Percentiles rank a stretch among this genome's conserved stretches.
phyloP scores from a whole-genome alignment of 192 early-diverging fungal genomes.

The Coemansia sp. region DNA sequence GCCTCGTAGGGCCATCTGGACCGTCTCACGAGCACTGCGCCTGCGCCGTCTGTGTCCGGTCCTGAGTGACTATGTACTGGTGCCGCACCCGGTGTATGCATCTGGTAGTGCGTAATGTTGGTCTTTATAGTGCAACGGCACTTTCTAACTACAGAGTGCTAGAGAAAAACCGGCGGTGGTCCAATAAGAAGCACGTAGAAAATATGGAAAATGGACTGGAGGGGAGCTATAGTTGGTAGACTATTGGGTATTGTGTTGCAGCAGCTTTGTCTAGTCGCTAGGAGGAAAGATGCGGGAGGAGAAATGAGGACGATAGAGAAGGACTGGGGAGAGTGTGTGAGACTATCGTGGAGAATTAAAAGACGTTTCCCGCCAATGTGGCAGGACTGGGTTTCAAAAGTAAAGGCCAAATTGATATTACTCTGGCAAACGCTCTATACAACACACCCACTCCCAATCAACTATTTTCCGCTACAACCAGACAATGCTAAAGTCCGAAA shows the following conservation, averaged over 20 bases:
- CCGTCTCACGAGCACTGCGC: constrained; percentile 5
- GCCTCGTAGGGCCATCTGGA: constrained; percentile 14
- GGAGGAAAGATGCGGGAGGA: neutral
- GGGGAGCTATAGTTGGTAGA: neutral
- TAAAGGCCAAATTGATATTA: neutral
- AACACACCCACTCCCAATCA: neutral
- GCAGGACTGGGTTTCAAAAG: neutral
- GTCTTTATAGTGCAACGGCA: neutral
- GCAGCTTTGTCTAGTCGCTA: neutral
- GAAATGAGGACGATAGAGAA: neutral
- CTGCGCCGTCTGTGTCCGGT: constrained; percentile 9
- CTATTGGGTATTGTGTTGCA: neutral
- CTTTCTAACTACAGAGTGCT: neutral
- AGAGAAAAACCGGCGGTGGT: neutral
- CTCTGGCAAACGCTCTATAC: neutral
- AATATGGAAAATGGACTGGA: neutral
- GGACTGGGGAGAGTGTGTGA: neutral
- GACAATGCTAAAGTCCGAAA: neutral
- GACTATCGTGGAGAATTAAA: constrained; percentile 5
- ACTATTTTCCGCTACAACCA: neutral
- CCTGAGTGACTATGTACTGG: neutral
- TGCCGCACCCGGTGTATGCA: neutral
- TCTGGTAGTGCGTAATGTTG: neutral
- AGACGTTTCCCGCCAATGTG: neutral
- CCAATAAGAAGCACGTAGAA: neutral